Evolutionary conservation across 1,284 basidiomycete genomes (phyloP).

Genomic region (Cerrena zonata): DNA sequence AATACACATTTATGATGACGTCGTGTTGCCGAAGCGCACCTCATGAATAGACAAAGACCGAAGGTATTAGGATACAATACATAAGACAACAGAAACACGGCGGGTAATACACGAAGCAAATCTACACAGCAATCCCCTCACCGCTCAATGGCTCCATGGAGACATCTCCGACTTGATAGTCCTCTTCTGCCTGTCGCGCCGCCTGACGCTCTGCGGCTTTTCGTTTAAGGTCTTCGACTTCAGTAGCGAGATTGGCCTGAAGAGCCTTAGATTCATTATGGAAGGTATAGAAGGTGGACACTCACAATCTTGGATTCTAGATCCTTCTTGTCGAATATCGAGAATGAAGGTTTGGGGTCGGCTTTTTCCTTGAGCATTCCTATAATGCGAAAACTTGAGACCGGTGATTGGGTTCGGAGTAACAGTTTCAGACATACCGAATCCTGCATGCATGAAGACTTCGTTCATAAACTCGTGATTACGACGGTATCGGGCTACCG

Average conservation of each 20-base stretch:
- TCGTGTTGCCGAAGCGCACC: too few species aligned
- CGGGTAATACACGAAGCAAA: too few species aligned
- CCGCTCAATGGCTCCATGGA: conserved; percentile 18
- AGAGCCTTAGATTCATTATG: conserved; percentile 2
- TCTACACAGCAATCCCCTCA: background rate
- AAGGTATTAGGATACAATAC: too few species aligned
- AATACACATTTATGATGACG: background rate
- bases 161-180: conserved; percentile 17
- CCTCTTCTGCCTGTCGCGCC: conserved; percentile 10
- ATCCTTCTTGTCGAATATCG: conserved; percentile 55
- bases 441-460: conserved; percentile 67
- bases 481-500: conserved; percentile 63
- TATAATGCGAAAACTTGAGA: conserved; percentile 18
- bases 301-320: conserved; percentile 56
- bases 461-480: conserved; percentile 81
- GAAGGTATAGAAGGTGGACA: conserved; percentile 9
- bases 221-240: conserved; percentile 42
- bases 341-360: conserved; percentile 42
- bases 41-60: too few species aligned
- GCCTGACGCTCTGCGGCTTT: conserved; percentile 20
- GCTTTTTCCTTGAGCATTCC: conserved; percentile 40
- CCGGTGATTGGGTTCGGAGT: background rate
- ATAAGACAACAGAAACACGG: too few species aligned
- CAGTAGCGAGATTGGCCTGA: conserved; percentile 43
- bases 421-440: conserved; percentile 38